Evolutionary conservation across 768 basidiomycete genomes (phyloP).

Genomic region (Leccinum pellstonianum): DNA sequence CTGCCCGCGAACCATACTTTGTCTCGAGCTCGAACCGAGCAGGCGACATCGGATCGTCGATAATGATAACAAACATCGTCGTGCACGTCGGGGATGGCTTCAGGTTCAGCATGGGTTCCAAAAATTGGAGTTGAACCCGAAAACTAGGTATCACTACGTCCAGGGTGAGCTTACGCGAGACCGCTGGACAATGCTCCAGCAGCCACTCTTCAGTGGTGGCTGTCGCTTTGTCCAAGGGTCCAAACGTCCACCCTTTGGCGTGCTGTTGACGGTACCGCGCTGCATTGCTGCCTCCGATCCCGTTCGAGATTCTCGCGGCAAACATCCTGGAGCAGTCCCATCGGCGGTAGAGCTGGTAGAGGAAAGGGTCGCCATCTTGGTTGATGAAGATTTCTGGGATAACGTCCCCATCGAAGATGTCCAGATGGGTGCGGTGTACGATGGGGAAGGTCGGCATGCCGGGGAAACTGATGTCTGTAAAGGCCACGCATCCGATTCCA

Average conservation of each 20-base stretch:
- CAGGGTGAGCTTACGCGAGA: constrained; percentile 43
- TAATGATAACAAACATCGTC: constrained; percentile 57
- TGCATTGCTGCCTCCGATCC: constrained; percentile 42
- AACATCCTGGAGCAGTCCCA: constrained; percentile 53
- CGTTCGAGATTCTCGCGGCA: constrained; percentile 40
- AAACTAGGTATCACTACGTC: constrained; percentile 60
- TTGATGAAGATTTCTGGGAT: constrained; percentile 54
- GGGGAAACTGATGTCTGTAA: constrained; percentile 53
- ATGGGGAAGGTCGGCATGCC: constrained; percentile 66
- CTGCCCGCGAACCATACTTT: constrained; percentile 42
- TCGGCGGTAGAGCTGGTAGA: constrained; percentile 60
- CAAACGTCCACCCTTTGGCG: constrained; percentile 48
- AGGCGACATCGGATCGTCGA: constrained; percentile 52
- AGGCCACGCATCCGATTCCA: constrained; percentile 58
- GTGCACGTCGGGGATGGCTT: constrained; percentile 41
- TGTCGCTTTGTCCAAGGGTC: constrained; percentile 43
- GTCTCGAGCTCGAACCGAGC: constrained; percentile 37
- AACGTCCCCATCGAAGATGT: constrained; percentile 51
- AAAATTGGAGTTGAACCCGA: constrained; percentile 45
- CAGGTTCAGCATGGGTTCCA: constrained; percentile 47
- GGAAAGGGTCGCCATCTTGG: constrained; percentile 58
- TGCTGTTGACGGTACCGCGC: constrained; percentile 51
- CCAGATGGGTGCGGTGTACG: constrained; percentile 53
- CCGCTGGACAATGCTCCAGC: constrained; percentile 15
- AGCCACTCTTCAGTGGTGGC: constrained; percentile 39